Percentiles rank a stretch among this genome's conserved stretches.
These are phyloP conservation scores for Brasilioporus rufonigricans DNA, from an alignment of 768 basidiomycete genomes.

Conservation along the genomic window DNA sequence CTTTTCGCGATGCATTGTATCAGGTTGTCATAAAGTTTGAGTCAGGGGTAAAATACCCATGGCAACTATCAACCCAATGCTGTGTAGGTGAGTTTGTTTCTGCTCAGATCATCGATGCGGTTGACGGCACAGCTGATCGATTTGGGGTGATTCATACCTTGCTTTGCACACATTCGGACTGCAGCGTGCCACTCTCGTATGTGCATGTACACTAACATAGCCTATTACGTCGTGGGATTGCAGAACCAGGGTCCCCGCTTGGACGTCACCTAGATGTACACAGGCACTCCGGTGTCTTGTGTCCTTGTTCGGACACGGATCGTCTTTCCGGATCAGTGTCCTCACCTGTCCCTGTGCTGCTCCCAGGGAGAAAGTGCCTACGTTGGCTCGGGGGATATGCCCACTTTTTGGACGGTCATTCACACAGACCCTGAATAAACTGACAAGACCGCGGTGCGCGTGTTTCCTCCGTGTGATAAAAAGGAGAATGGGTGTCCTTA, in stretches of 20 bases:
- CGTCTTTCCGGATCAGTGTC: background rate
- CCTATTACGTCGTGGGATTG: background rate
- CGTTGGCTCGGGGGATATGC: background rate
- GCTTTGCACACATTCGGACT: background rate
- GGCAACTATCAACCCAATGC: background rate
- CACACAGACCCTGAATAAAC: background rate
- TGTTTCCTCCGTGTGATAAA: background rate
- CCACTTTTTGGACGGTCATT: background rate
- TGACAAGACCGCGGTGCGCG: background rate
- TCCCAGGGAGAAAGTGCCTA: background rate
- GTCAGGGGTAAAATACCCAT: background rate
- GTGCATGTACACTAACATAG: background rate
- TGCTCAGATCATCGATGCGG: background rate
- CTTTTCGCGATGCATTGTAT: background rate
- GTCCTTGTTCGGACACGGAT: background rate
- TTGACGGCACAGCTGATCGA: background rate
- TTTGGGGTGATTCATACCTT: background rate
- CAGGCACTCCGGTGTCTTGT: background rate
- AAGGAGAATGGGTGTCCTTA: background rate
- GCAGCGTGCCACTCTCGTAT: background rate
- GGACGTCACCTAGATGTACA: background rate
- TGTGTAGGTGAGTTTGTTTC: background rate
- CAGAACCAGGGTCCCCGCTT: background rate
- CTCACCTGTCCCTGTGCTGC: background rate
- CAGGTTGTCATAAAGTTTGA: background rate